These are phyloP conservation scores for Myxozyma geophila DNA, from an alignment of 805 yeast species.

Conservation along the genomic window DNA sequence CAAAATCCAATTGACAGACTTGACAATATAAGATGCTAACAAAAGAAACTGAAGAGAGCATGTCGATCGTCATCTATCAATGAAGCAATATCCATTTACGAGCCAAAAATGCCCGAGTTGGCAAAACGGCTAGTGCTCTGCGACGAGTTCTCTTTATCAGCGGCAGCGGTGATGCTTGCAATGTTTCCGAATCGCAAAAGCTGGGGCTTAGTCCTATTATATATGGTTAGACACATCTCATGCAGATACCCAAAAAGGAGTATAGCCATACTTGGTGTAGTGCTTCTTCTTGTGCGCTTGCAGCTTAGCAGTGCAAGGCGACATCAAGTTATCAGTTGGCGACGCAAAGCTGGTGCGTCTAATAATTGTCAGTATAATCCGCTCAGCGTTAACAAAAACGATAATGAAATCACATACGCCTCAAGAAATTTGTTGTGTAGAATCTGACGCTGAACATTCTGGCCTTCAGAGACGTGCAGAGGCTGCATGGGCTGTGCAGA, in stretches of 20 bases:
- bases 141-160: constrained; percentile 23
- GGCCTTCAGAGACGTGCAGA: constrained; percentile 12
- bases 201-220: constrained; percentile 33
- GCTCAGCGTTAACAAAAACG: not conserved
- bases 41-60: not conserved
- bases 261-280: constrained; percentile 45
- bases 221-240: not conserved
- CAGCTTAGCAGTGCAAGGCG: constrained; percentile 63
- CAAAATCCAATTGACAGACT: not conserved
- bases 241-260: not conserved
- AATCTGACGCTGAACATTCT: constrained; percentile 26
- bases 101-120: constrained; percentile 10
- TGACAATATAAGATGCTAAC: not conserved
- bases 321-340: constrained; percentile 62
- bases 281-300: constrained; percentile 55
- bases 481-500: constrained; percentile 10
- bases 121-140: constrained; percentile 9
- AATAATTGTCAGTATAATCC: not conserved
- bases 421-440: constrained; percentile 32
- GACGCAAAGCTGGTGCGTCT: constrained; percentile 48
- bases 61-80: not conserved
- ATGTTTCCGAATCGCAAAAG: constrained; percentile 26
- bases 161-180: not conserved
- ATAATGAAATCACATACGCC: constrained; percentile 21
- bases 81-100: not conserved